Evolutionary conservation across 352 stramenopile species (phyloP).

Genomic region (Pythium biforme): DNA sequence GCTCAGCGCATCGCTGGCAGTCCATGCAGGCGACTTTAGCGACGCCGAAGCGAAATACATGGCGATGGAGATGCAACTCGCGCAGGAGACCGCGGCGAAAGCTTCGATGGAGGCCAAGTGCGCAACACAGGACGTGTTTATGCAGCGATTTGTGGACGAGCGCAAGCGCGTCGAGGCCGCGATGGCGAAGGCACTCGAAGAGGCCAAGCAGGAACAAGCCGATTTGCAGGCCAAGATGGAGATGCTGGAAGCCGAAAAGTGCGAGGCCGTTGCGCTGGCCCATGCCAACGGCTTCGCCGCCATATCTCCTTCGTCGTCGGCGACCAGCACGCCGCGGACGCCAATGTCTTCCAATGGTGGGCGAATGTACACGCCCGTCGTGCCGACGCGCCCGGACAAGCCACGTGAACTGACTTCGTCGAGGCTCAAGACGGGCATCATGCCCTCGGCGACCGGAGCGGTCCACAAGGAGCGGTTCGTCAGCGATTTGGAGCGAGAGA

Average conservation of each 20-base stretch:
- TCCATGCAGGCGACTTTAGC: slow-evolving; percentile 33
- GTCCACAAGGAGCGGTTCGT: slow-evolving; percentile 75
- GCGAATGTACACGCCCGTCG: slow-evolving; percentile 17
- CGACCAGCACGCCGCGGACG: slow-evolving; percentile 1
- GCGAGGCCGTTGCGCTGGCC: slow-evolving; percentile 15
- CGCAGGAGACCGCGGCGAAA: slow-evolving; percentile 28
- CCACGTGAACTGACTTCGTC: slow-evolving; percentile 33
- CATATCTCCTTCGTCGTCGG: not conserved
- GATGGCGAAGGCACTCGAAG: slow-evolving; percentile 34
- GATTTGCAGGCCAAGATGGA: slow-evolving; percentile 40
- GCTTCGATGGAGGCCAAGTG: slow-evolving; percentile 39
- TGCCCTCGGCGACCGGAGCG: slow-evolving; percentile 25
- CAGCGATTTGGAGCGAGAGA: slow-evolving; percentile 68
- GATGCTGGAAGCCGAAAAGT: slow-evolving; percentile 36
- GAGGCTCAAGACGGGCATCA: slow-evolving; percentile 10
- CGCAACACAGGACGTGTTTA: slow-evolving; percentile 44
- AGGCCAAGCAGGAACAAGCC: slow-evolving; percentile 40
- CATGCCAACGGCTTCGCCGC: not conserved
- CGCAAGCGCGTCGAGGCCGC: slow-evolving; percentile 52
- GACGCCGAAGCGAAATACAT: slow-evolving; percentile 36
- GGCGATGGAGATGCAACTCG: slow-evolving; percentile 44
- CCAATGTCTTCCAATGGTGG: slow-evolving; percentile 1
- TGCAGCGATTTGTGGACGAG: slow-evolving; percentile 43
- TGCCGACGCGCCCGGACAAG: slow-evolving; percentile 56
- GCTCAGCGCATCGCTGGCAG: slow-evolving; percentile 35